Conservation (phyloP, 2,329 filamentous ascomycete genomes). For the Penicillium sp. region DNA sequence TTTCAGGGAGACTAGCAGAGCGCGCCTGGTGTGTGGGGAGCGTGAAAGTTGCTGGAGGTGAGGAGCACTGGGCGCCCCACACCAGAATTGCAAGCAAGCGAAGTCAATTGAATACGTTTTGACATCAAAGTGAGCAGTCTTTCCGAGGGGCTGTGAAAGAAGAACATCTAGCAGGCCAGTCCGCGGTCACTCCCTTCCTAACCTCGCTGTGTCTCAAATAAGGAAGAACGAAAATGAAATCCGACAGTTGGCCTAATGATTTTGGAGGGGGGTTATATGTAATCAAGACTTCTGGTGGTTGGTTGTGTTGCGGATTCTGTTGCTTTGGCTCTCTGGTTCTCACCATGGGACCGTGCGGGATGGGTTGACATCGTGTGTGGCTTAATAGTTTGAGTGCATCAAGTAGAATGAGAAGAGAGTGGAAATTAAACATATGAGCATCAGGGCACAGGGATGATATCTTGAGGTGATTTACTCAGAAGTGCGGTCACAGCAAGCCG, state of each 20-base stretch:
- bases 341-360: slow-evolving; percentile 8
- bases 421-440: neutral
- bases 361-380: slow-evolving; percentile 6
- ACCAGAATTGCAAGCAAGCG: neutral
- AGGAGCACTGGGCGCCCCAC: neutral
- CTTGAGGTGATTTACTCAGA: neutral
- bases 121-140: neutral
- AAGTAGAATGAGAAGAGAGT: neutral
- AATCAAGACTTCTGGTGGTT: neutral
- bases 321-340: neutral
- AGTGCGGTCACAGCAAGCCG: neutral
- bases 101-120: neutral
- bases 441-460: neutral
- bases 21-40: neutral
- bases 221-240: neutral
- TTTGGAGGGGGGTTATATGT: neutral
- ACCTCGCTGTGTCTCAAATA: neutral
- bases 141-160: neutral
- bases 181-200: neutral
- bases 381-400: neutral
- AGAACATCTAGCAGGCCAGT: neutral
- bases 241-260: neutral
- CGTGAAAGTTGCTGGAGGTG: neutral
- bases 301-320: neutral
- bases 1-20: neutral